phyloP scores from a whole-genome alignment of 2,329 filamentous ascomycete genomes.

The Trichoderma oligosporum region DNA sequence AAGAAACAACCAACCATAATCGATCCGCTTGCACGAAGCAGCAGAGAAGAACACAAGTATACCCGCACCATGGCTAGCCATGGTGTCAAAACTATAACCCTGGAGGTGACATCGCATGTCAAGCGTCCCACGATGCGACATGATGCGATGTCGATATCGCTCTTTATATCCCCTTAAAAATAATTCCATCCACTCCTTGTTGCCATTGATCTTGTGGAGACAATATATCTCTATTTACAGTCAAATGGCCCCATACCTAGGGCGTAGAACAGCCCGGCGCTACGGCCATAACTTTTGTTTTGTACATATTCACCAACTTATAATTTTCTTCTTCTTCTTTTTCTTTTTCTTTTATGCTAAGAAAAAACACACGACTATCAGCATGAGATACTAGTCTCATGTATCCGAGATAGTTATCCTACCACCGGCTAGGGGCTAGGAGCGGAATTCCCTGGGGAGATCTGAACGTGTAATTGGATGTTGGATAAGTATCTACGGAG shows the following conservation, averaged over 20 bases:
- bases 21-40: background rate
- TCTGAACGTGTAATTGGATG: background rate
- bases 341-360: background rate
- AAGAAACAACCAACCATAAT: background rate
- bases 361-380: background rate
- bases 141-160: background rate
- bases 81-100: conserved; percentile 9
- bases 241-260: conserved; percentile 1
- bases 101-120: conserved; percentile 12
- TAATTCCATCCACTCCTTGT: conserved; percentile 1
- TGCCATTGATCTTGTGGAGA: background rate
- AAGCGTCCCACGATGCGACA: conserved; percentile 2
- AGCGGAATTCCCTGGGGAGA: conserved; percentile 1
- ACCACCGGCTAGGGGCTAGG: background rate
- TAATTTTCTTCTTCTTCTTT: background rate
- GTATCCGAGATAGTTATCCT: background rate
- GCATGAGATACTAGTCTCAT: background rate
- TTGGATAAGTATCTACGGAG: too few species aligned
- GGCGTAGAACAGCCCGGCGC: conserved; percentile 22
- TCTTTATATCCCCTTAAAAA: background rate
- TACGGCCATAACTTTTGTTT: conserved; percentile 19
- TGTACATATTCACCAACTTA: conserved; percentile 2
- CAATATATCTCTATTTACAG: background rate
- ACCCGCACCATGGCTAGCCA: conserved; percentile 3
- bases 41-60: background rate